Conservation (phyloP, 2,329 filamentous ascomycete species). For the Epichloe sylvatica region DNA sequence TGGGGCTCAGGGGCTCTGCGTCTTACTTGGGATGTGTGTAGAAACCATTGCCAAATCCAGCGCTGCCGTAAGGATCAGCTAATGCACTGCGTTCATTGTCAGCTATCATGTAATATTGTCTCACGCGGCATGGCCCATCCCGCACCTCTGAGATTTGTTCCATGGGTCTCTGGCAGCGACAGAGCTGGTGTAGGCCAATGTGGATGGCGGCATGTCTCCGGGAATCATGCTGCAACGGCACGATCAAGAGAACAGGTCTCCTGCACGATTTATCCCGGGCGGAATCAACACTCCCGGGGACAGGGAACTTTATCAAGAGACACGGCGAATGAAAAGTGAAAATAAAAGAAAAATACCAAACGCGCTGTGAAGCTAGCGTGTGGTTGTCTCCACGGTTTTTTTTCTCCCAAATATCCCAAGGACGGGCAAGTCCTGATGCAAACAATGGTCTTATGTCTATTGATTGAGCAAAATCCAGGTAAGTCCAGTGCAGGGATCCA, state of each 20-base stretch:
- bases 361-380: background rate
- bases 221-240: slow-evolving; percentile 19
- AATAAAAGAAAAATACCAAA: background rate
- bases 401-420: background rate
- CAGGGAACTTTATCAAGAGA: background rate
- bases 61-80: slow-evolving; percentile 17
- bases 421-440: background rate
- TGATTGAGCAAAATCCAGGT: background rate
- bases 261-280: background rate
- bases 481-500: background rate
- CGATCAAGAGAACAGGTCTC: background rate
- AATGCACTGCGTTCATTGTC: slow-evolving; percentile 16
- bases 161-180: slow-evolving; percentile 34
- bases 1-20: slow-evolving; percentile 6
- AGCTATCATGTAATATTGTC: slow-evolving; percentile 9
- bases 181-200: slow-evolving; percentile 33
- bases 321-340: background rate
- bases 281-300: background rate
- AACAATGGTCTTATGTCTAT: background rate
- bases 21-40: slow-evolving; percentile 27
- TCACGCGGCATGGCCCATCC: background rate
- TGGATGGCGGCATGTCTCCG: slow-evolving; percentile 32
- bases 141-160: slow-evolving; percentile 40
- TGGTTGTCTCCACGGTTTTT: background rate
- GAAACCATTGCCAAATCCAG: slow-evolving; percentile 22